Evolutionary conservation across 2,329 filamentous ascomycete species (phyloP), one percentile per base, ranked within the genome.

Genomic region (Stemphylium vesicarium): DNA sequence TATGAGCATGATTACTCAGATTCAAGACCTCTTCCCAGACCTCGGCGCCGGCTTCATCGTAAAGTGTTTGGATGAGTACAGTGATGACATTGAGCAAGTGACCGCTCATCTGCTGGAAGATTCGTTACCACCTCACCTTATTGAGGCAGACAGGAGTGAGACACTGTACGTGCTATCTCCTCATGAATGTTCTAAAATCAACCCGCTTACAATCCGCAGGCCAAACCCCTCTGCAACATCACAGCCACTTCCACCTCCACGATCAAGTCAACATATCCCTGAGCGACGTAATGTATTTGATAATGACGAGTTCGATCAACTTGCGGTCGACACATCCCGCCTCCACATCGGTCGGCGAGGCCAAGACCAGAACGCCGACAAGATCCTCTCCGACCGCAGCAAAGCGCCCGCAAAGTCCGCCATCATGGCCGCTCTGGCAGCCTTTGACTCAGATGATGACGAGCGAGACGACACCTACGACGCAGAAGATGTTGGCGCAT

Each of bases 381-480:
- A 86, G 43, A 77, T 94, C 13, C 83, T 94, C 7, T 79, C 83
- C 42, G 87, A 92, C 68, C 84, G 84, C 45, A 82, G 84, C 60
- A 79, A 78, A 1, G 86, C 88, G 3, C 85, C 88, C 1, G 87
- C 88, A 66, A 96, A 96, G 77, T 91, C 92, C 0, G 89, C 92
- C 10, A 96, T 97, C 64, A 79, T 96, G 20, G 91, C 93, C 3
- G 94, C 94, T 0, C 84, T 98, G 2, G 91, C 92, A 13, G 84
- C 89, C 0, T 97, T 98, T 64, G 93, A 98, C 77, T 89, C 88
- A 0, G 94, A 98, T 66, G 95, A 98, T 63, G 95, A 99, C 73
- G 95, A 99, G 78, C 86, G 92, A 32, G 95, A 99, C 74, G 95
- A 99, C 73, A 98, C 94, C 0, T 99, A 99, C 71, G 95, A 99